A percentile compares a stretch with the other conserved stretches of the same genome.
Conservation (phyloP, 140 eudicot species). For the Flaveria floridana region DNA sequence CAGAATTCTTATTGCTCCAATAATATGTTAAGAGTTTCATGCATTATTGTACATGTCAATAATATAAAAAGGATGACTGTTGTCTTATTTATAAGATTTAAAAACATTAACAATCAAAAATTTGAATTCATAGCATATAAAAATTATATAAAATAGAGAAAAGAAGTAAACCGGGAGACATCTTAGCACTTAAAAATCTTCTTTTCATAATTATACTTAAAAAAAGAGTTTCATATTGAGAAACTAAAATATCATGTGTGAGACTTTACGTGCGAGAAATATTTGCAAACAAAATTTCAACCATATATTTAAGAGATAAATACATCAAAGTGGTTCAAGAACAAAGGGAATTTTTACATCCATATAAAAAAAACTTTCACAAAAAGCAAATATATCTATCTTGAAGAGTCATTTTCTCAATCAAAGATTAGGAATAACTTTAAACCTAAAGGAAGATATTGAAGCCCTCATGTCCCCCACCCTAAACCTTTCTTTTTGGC, state of each 20-base stretch:
- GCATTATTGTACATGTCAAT: neutral
- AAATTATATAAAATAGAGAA: too few relatives aligned
- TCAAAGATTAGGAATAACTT: constrained; percentile 38
- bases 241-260: neutral
- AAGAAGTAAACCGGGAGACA: too few relatives aligned
- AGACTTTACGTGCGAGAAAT: neutral
- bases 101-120: neutral
- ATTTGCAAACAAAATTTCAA: neutral
- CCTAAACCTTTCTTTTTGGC: constrained; percentile 25
- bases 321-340: constrained; percentile 24
- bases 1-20: too few relatives aligned
- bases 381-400: constrained; percentile 26
- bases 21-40: too few relatives aligned
- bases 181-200: too few relatives aligned
- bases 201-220: neutral
- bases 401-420: constrained; percentile 42
- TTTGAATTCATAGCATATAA: too few relatives aligned
- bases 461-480: constrained; percentile 32
- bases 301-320: constrained; percentile 18
- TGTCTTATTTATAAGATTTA: neutral
- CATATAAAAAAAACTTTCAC: neutral
- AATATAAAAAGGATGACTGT: neutral
- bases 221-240: neutral
- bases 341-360: constrained; percentile 40
- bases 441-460: constrained; percentile 32